A percentile compares a stretch with the other conserved stretches of the same genome.
Evolutionary conservation across 1,284 basidiomycete species (phyloP).

Genomic region (Ceratobasidium sp.): DNA sequence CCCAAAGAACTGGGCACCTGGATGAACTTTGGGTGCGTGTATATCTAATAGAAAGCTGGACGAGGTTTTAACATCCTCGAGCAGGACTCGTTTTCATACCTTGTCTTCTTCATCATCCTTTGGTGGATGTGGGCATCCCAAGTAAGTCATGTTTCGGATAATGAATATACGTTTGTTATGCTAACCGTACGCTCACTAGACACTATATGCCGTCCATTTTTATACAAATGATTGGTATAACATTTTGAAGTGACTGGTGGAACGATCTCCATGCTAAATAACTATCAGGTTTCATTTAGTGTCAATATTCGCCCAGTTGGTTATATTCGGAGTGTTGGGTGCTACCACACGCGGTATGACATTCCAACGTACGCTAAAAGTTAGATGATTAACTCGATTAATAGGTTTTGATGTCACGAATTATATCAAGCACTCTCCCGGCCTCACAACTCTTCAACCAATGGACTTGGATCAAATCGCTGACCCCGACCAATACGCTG

Average conservation of each 20-base stretch:
- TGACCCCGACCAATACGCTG: not conserved
- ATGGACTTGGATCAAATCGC: not conserved
- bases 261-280: no score
- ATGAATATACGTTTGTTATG: no score
- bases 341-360: constrained; percentile 25
- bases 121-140: constrained; percentile 36
- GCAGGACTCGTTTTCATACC: constrained; percentile 25
- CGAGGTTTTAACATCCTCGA: not conserved
- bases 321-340: constrained; percentile 28
- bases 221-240: constrained; percentile 35
- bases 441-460: not conserved
- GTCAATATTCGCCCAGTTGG: constrained; percentile 18
- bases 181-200: not conserved
- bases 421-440: constrained; percentile 40
- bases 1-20: constrained; percentile 10
- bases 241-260: no score
- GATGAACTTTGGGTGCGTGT: constrained; percentile 1
- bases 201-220: constrained; percentile 20
- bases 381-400: not conserved
- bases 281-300: constrained; percentile 23
- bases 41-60: no score
- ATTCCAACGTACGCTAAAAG: no score
- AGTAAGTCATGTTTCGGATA: not conserved
- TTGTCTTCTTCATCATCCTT: constrained; percentile 10
- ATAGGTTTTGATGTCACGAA: constrained; percentile 26